Evolutionary conservation across 495 filamentous ascomycete genomes (phyloP), one percentile per base, ranked within the genome.

Genomic region (Geoglossum glabrum): DNA sequence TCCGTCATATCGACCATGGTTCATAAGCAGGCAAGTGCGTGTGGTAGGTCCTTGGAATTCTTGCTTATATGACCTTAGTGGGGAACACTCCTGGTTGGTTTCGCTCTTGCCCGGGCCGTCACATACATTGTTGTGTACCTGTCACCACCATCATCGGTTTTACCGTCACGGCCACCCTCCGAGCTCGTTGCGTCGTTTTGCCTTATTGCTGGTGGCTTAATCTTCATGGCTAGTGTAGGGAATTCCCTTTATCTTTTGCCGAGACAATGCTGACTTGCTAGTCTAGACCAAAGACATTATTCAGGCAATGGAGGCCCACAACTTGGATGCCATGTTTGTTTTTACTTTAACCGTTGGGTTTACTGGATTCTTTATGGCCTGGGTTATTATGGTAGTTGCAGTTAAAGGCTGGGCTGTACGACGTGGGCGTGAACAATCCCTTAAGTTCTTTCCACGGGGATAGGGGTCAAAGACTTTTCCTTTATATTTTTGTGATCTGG

Each of bases 181-280:
- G 92, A 97, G 72, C 74, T 95, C 26, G 67, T 96, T 54, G 74
- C 84, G 6, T 72, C 87, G 0, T 98, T 97, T 67, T 94, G 90
- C 46, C 72, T 98, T 59, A 84, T 92, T 57, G 72, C 84, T 1
- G 92, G 92, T 30, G 92, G 92, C 6, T 70, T 90, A 27, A 81
- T 95, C 54, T 97, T 98, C 69, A 96, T 98, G 87, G 75, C 83
- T 57, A 95, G 88, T 65, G 84, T 86, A 72, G 77, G 82, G 47
- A 23, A 10, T 15, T 26, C 15, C 3, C 56, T 59, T 9, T 55
- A 25, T 56, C 27, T 57, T 43, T 59, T 23, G 2, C 36, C 11
- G 4, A 17, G 28, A 17, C 19, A 25, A 27, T 57, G 25, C 54
- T 59, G 26, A 60, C 33, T 5, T 3, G 3, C 47, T 36, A n/a